phyloP scores from a whole-genome alignment of 2,329 filamentous ascomycete genomes.

The Aspergillus calidoustus region DNA sequence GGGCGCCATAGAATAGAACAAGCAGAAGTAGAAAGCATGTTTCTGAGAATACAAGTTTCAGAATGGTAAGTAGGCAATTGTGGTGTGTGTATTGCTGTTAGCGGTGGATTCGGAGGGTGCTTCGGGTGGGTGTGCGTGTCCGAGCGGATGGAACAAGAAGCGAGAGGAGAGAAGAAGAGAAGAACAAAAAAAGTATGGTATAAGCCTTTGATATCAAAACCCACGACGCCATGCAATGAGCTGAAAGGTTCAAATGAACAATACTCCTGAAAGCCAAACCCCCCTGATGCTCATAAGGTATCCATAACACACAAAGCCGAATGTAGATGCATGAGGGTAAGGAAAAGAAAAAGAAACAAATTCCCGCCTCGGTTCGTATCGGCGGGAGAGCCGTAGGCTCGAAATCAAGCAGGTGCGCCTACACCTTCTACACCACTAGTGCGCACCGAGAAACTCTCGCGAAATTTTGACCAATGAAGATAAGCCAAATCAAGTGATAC shows the following conservation, averaged over 20 bases:
- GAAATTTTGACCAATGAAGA: constrained; percentile 21
- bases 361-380: neutral
- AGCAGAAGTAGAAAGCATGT: constrained; percentile 8
- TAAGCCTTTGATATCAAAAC: constrained; percentile 17
- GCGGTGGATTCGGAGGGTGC: neutral
- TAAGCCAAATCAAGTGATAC: constrained; percentile 13
- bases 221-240: constrained; percentile 34
- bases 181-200: neutral
- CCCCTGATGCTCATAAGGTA: constrained; percentile 32
- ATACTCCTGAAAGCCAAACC: constrained; percentile 29
- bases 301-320: constrained; percentile 30
- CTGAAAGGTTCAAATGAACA: constrained; percentile 27
- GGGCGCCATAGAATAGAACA: neutral
- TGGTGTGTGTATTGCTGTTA: neutral
- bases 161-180: neutral
- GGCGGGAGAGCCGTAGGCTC: constrained; percentile 15
- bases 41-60: constrained; percentile 11
- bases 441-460: constrained; percentile 21
- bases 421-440: constrained; percentile 24
- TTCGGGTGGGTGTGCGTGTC: neutral
- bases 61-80: constrained; percentile 5
- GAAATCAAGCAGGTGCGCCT: constrained; percentile 26
- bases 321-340: constrained; percentile 30
- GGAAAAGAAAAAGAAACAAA: constrained; percentile 13
- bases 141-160: constrained; percentile 22